Evolutionary conservation across 2,329 filamentous ascomycete genomes (phyloP).

Genomic region (Lecanicillium sp.): DNA sequence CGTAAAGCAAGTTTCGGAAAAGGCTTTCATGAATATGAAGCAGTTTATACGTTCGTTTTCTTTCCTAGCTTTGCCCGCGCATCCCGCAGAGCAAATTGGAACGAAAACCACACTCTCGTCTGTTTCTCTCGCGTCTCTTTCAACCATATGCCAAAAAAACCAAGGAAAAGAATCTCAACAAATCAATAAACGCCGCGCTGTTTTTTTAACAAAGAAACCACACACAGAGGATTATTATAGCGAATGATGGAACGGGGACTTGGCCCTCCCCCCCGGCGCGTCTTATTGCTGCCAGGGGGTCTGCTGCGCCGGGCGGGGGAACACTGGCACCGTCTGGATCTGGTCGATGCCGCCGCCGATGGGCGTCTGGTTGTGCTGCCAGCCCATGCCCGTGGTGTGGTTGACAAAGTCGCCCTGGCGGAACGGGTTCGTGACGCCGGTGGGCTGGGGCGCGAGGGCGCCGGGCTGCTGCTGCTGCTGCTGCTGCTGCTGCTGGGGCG

Average conservation of each 20-base stretch:
- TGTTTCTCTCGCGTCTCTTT: not conserved
- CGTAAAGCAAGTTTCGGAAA: not conserved
- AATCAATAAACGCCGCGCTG: slow-evolving; percentile 15
- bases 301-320: slow-evolving; percentile 69
- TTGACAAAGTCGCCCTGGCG: slow-evolving; percentile 86
- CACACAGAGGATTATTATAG: slow-evolving; percentile 3
- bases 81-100: no score
- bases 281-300: slow-evolving; percentile 53
- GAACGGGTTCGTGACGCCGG: slow-evolving; percentile 91
- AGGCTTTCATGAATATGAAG: no score
- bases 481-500: slow-evolving; percentile 22
- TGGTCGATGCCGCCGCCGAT: slow-evolving; percentile 79
- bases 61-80: no score
- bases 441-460: slow-evolving; percentile 65
- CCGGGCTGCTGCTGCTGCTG: slow-evolving; percentile 38
- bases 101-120: no score
- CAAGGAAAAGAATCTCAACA: slow-evolving; percentile 19
- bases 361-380: slow-evolving; percentile 73
- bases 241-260: no score
- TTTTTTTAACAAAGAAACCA: slow-evolving; percentile 9
- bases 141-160: slow-evolving; percentile 13
- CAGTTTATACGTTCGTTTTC: no score
- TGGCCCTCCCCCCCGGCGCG: no score
- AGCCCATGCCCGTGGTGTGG: slow-evolving; percentile 79
- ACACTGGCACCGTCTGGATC: slow-evolving; percentile 73